These are phyloP conservation scores for Hagleromyces aurorensis DNA, from an alignment of 805 yeast genomes.

Conservation along the genomic window DNA sequence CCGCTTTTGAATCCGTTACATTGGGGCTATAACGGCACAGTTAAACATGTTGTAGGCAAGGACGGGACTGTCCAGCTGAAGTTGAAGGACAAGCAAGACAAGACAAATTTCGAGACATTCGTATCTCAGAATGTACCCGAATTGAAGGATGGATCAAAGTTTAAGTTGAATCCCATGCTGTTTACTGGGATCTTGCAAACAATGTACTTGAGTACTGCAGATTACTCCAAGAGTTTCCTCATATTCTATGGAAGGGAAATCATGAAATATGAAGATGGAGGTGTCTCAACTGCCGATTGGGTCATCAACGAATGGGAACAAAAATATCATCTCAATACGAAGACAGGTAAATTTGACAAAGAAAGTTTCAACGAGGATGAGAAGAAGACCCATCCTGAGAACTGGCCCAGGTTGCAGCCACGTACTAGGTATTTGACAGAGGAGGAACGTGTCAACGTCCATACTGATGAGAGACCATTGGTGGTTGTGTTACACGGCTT, in stretches of 20 bases:
- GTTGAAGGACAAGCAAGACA: slow-evolving; percentile 14
- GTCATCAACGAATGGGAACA: slow-evolving; percentile 32
- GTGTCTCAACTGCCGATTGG: slow-evolving; percentile 69
- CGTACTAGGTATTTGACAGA: slow-evolving; percentile 55
- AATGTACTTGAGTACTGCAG: slow-evolving; percentile 50
- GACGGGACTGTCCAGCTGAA: slow-evolving; percentile 20
- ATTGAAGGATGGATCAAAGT: slow-evolving; percentile 39
- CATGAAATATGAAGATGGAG: slow-evolving; percentile 53
- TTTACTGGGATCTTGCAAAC: slow-evolving; percentile 77
- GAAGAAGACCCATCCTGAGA: slow-evolving; percentile 40
- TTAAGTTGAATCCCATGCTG: slow-evolving; percentile 53
- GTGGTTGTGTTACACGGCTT: slow-evolving; percentile 62
- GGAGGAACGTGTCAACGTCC: slow-evolving; percentile 33
- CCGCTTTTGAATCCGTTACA: slow-evolving; percentile 26
- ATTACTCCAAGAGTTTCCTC: slow-evolving; percentile 42
- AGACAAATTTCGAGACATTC: slow-evolving; percentile 18
- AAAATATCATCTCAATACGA: slow-evolving; percentile 13
- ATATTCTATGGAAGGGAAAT: slow-evolving; percentile 72
- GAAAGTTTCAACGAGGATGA: slow-evolving; percentile 29
- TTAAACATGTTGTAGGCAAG: slow-evolving; percentile 21
- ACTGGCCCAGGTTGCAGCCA: slow-evolving; percentile 56
- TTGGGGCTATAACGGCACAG: slow-evolving; percentile 31
- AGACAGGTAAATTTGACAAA: slow-evolving; percentile 15
- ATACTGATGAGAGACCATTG: slow-evolving; percentile 42
- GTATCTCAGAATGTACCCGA: slow-evolving; percentile 35